A percentile compares a stretch with the other conserved stretches of the same genome.
Conservation (phyloP, 2,329 filamentous ascomycete species). For the Mariannaea elegans region DNA sequence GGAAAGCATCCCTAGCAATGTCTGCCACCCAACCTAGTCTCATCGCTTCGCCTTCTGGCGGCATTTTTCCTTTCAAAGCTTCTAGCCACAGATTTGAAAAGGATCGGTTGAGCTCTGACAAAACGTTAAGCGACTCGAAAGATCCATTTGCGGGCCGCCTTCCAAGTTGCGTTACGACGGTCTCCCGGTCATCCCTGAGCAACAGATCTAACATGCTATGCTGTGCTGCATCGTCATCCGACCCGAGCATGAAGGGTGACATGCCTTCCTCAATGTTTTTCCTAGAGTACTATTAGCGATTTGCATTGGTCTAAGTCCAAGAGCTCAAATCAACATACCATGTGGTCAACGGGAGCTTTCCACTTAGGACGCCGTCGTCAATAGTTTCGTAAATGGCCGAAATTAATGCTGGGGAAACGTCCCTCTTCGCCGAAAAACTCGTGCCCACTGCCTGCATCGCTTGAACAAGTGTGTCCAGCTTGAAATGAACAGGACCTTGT, state of each 20-base stretch:
- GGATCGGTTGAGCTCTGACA: constrained; percentile 41
- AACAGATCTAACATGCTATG: constrained; percentile 42
- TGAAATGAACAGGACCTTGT: constrained; percentile 34
- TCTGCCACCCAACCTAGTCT: constrained; percentile 43
- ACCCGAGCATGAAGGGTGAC: constrained; percentile 1
- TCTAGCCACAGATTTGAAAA: constrained; percentile 47
- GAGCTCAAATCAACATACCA: constrained; percentile 40
- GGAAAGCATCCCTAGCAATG: constrained; percentile 46
- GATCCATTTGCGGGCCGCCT: constrained; percentile 36
- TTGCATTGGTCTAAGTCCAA: neutral
- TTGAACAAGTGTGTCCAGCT: constrained; percentile 35
- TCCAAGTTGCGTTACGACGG: constrained; percentile 44
- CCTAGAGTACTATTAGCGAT: constrained; percentile 32
- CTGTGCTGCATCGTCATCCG: constrained; percentile 37
- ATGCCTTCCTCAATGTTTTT: constrained; percentile 36
- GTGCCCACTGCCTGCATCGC: constrained; percentile 32
- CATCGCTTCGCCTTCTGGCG: constrained; percentile 34
- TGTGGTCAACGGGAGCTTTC: constrained; percentile 43
- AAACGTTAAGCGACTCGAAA: constrained; percentile 34
- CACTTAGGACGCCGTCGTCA: constrained; percentile 35
- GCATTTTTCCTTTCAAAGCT: constrained; percentile 33
- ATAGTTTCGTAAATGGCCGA: constrained; percentile 39
- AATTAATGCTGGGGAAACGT: constrained; percentile 41
- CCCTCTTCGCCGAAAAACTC: constrained; percentile 23
- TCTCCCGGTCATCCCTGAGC: constrained; percentile 36